phyloP scores from a whole-genome alignment of 2,329 filamentous ascomycete genomes.

The Penicillium capsulatum region DNA sequence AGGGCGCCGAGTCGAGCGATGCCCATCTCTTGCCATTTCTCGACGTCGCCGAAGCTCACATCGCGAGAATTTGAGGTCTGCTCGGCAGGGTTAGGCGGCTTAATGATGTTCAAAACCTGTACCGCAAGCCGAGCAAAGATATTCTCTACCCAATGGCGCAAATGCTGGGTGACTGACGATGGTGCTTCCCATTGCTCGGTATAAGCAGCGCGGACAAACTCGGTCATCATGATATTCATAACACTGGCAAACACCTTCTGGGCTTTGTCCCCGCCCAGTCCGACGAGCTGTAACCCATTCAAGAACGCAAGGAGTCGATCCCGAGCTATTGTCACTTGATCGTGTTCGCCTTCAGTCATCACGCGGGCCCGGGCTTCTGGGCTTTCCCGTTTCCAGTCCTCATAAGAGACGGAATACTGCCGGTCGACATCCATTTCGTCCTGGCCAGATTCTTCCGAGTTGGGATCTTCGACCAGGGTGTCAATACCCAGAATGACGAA shows the following conservation, averaged over 20 bases:
- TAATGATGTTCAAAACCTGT: constrained; percentile 45
- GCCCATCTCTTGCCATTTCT: constrained; percentile 55
- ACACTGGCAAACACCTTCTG: constrained; percentile 57
- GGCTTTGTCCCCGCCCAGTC: constrained; percentile 52
- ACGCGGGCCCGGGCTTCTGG: constrained; percentile 26
- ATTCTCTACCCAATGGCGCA: constrained; percentile 55
- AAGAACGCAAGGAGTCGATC: constrained; percentile 40
- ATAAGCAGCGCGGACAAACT: constrained; percentile 55
- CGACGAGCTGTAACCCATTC: constrained; percentile 48
- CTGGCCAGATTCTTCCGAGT: constrained; percentile 14
- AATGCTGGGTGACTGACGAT: constrained; percentile 45
- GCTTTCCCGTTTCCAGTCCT: constrained; percentile 33
- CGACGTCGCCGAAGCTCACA: constrained; percentile 42
- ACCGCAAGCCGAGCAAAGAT: constrained; percentile 52
- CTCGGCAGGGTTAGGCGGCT: constrained; percentile 22
- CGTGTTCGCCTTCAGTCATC: constrained; percentile 33
- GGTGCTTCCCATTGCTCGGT: constrained; percentile 54
- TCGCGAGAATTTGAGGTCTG: constrained; percentile 26
- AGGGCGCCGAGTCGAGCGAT: constrained; percentile 53
- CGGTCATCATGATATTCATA: constrained; percentile 55
- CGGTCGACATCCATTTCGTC: constrained; percentile 40
- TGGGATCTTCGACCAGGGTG: constrained; percentile 23
- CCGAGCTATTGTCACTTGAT: constrained; percentile 28
- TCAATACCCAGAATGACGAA: constrained; percentile 42
- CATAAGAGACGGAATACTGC: constrained; percentile 36